Base-by-base conservation (phyloP, 2,329 filamentous ascomycete genomes). In the Aspergillus aculeatinus region DNA sequence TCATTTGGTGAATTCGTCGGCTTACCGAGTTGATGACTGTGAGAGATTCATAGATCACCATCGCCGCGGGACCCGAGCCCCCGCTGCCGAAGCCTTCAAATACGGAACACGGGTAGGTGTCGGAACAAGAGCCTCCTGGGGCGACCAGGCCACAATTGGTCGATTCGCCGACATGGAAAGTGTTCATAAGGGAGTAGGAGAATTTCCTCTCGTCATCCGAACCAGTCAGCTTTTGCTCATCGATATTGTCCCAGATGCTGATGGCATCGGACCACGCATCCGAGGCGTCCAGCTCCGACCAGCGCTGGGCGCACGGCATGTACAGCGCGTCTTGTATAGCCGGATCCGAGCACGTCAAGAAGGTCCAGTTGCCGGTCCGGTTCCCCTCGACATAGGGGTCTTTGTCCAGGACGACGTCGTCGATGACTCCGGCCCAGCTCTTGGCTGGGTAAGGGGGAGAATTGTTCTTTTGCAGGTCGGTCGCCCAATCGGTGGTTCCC, bases 401-500 rank as follows among this genome's bases (percentile, higher is more conserved):
- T 51, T 44, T 42, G 35, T 48, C 21, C 25, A 47, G 25, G 51
- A 52, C 56, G 29, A 58, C 56, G 25, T 51, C 50, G 19, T 53
- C 31, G 49, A 58, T 58, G 21, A 53, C 23, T 12, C 25, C 39
- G 9, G 39, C 21, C 56, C 56, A 58, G 56, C 56, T 51, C 42
- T 58, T 51, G 49, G 51, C 57, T 9, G 33, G 39, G 47, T 53
- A 51, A 4, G 48, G 50, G 48, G 47, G 48, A 1, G 39, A 2
- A 19, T 49, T 39, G 57, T 47, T 51, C 42, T 47, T 48, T 50
- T 54, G 51, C 47, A 77, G 60, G 60, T 77, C 74, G 31, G 68
- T 63, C 9, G 75, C 75, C 74, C 73, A 77, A 52, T 76, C 69
- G 19, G 63, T 60, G 14, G 60, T 73, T 1, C 74, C 74, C 1